These are phyloP conservation scores for Violaceomyces palustris DNA, from an alignment of 1,284 basidiomycete species.

Conservation along the genomic window DNA sequence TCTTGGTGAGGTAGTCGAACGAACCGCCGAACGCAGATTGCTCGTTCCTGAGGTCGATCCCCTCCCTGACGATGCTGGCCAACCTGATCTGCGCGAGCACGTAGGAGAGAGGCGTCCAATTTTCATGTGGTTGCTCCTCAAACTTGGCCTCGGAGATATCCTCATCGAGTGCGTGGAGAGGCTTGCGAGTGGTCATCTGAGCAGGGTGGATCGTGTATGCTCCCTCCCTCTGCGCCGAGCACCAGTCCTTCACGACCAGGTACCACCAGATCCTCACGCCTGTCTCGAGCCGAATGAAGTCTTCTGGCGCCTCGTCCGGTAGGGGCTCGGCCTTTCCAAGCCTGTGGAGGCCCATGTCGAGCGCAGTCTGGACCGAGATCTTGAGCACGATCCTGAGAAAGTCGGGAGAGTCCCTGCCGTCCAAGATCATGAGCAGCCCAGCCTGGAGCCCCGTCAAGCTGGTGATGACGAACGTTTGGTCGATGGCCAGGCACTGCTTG, in stretches of 20 bases:
- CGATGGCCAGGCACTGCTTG: constrained; percentile 20
- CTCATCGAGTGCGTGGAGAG: constrained; percentile 31
- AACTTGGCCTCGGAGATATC: constrained; percentile 11
- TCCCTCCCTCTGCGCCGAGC: constrained; percentile 29
- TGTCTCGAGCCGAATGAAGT: constrained; percentile 26
- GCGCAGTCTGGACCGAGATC: constrained; percentile 36
- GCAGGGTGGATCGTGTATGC: constrained; percentile 35
- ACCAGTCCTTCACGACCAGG: constrained; percentile 41
- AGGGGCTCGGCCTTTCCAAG: constrained; percentile 26
- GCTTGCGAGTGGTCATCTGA: constrained; percentile 34
- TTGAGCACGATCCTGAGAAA: constrained; percentile 27
- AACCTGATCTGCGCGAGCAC: constrained; percentile 30
- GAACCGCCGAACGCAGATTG: constrained; percentile 17
- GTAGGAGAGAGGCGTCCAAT: constrained; percentile 28
- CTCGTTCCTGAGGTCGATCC: constrained; percentile 31
- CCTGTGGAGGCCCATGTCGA: constrained; percentile 36
- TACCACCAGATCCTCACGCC: constrained; percentile 40
- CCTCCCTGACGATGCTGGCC: constrained; percentile 29
- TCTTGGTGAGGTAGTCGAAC: constrained; percentile 18
- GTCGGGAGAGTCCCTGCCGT: constrained; percentile 21
- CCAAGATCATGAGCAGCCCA: constrained; percentile 32
- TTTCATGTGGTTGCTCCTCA: constrained; percentile 12
- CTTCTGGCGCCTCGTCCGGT: constrained; percentile 7
- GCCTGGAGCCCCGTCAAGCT: constrained; percentile 32
- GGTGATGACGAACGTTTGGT: constrained; percentile 16